Evolutionary conservation across 1,139 yeast genomes (phyloP).

Genomic region (Candida mesenterica): DNA sequence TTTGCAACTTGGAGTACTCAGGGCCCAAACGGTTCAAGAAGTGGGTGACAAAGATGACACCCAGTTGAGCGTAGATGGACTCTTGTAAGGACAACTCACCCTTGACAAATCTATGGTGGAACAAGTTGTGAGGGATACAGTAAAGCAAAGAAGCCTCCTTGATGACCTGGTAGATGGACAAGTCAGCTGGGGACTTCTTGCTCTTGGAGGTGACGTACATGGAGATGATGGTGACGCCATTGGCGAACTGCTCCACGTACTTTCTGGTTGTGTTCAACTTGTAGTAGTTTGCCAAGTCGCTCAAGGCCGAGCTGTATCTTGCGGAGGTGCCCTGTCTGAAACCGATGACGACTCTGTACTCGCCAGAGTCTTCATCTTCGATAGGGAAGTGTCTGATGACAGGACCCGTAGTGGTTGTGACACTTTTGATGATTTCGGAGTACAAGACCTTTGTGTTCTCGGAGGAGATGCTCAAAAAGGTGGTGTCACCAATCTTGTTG

Average conservation of each 20-base stretch:
- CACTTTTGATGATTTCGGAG: constrained; percentile 68
- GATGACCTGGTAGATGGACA: constrained; percentile 85
- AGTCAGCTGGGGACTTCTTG: constrained; percentile 50
- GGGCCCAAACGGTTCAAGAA: constrained; percentile 92
- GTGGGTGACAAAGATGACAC: constrained; percentile 88
- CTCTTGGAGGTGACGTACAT: constrained; percentile 70
- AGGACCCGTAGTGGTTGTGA: constrained; percentile 82
- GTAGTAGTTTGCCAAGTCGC: constrained; percentile 87
- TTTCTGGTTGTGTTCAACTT: constrained; percentile 83
- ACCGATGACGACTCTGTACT: constrained; percentile 83
- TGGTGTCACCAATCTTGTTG: constrained; percentile 70
- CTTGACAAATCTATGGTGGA: constrained; percentile 69
- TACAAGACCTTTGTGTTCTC: constrained; percentile 76
- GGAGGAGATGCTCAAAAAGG: constrained; percentile 79
- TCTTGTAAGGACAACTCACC: constrained; percentile 91
- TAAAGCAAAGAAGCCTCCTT: constrained; percentile 92
- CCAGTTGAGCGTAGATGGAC: constrained; percentile 91
- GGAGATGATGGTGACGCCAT: constrained; percentile 84
- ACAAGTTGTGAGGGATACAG: constrained; percentile 85
- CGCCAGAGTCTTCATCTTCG: constrained; percentile 61
- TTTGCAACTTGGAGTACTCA: constrained; percentile 72
- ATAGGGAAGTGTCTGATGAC: constrained; percentile 85
- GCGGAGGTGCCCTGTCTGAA: constrained; percentile 83
- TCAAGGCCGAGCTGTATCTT: constrained; percentile 83
- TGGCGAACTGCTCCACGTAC: constrained; percentile 91